Conservation (phyloP, 1,284 basidiomycete genomes). For the Ceratobasidium sp. region DNA sequence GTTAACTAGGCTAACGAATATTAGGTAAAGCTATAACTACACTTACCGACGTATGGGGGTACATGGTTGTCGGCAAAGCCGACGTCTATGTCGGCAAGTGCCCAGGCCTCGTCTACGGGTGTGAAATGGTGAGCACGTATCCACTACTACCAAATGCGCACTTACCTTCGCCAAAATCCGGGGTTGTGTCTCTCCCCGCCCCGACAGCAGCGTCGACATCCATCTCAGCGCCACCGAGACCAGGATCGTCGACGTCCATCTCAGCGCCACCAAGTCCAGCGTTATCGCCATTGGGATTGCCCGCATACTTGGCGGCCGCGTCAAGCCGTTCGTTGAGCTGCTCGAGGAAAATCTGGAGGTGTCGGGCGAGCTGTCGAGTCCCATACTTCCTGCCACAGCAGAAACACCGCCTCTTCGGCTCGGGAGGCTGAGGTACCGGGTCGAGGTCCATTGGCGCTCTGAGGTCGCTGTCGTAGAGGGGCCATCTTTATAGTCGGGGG, state of each 20-base stretch:
- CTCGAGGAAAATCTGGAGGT: not conserved
- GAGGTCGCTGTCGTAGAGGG: not conserved
- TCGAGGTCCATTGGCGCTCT: not conserved
- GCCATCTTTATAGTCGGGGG: too few relatives aligned
- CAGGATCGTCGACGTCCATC: too few relatives aligned
- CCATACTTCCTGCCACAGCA: slow-evolving; percentile 6
- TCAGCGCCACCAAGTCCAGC: not conserved
- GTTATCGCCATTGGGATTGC: too few relatives aligned
- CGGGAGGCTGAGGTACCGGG: not conserved
- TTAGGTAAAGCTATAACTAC: too few relatives aligned
- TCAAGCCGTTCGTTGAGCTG: not conserved
- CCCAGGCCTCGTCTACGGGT: not conserved
- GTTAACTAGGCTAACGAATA: too few relatives aligned
- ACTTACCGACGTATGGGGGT: too few relatives aligned
- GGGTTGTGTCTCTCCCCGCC: not conserved
- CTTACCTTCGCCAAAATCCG: not conserved
- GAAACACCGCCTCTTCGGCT: not conserved
- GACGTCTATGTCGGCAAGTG: not conserved
- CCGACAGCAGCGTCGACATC: not conserved
- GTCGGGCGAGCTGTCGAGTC: slow-evolving; percentile 5
- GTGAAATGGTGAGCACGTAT: not conserved
- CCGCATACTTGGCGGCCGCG: not conserved
- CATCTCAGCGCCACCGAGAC: not conserved
- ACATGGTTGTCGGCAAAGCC: not conserved
- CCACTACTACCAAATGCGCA: too few relatives aligned